Evolutionary conservation across 164 flowering plant species (phyloP).

Genomic region (Tetrastigma voinierianum): DNA sequence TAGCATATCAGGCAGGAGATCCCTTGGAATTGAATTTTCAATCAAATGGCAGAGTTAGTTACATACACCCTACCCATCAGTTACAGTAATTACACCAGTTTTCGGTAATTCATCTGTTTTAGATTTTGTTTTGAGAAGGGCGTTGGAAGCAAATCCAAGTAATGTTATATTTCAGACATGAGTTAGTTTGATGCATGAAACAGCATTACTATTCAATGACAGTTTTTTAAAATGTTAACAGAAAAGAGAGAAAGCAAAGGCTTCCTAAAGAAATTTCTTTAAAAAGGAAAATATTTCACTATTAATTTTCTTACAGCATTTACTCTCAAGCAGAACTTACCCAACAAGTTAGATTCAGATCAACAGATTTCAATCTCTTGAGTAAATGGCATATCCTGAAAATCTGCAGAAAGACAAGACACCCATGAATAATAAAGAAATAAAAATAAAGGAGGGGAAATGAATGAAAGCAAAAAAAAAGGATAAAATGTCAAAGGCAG

Average conservation of each 20-base stretch:
- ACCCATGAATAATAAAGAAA: not conserved
- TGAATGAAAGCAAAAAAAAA: not conserved
- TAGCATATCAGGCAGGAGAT: too few species aligned
- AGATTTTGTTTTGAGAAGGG: too few species aligned
- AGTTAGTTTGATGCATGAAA: not conserved
- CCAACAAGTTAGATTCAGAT: constrained; percentile 30
- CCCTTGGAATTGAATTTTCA: too few species aligned
- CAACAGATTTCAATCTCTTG: constrained; percentile 19
- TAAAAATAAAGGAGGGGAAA: constrained; percentile 7
- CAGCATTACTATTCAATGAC: not conserved
- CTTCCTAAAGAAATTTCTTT: constrained; percentile 1
- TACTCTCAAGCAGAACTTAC: constrained; percentile 7
- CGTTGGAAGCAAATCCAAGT: too few species aligned
- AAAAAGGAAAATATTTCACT: constrained; percentile 1
- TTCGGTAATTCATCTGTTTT: too few species aligned
- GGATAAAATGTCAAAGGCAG: too few species aligned
- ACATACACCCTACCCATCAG: too few species aligned
- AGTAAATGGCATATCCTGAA: constrained; percentile 24
- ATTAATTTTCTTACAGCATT: constrained; percentile 17
- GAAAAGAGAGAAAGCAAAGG: not conserved
- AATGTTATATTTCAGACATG: too few species aligned
- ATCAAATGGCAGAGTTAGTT: too few species aligned
- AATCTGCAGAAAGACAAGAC: constrained; percentile 15
- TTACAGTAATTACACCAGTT: too few species aligned
- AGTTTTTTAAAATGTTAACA: not conserved